Base-by-base conservation (phyloP, 2,329 filamentous ascomycete species). In the Penicillium sp. region DNA sequence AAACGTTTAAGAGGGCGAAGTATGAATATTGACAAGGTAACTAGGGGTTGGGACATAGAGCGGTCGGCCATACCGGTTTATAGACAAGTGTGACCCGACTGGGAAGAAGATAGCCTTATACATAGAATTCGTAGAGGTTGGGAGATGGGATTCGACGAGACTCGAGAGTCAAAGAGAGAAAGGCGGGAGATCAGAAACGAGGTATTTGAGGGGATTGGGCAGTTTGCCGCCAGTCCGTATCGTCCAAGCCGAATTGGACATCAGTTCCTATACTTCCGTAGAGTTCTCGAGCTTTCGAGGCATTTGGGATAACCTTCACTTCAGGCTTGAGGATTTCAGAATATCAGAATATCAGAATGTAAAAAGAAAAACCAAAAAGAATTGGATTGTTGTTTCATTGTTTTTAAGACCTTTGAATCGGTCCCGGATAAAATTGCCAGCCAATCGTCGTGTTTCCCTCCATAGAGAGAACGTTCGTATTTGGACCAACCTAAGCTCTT, bases 371-470 rank as follows among this genome's bases (percentile, higher is more conserved):
- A 24, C 19, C 9, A 3, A 44, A 15, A 43, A 9, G n/a, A 24
- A 39, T 31, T 6, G 17, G 6, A 32, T 21, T 33, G 24, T 26
- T 26, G 12, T 31, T 21, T 22, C 22, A 22, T 22, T 42, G n/a
- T 40, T 48, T 48, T 40, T 8, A 13, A 46, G 26, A 31, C 3
- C 26, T 41, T 41, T 15, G 28, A 28, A 28, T 35, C 39, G 21
- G 53, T 12, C 6, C 4, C 55, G 53, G 53, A 34, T 28, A 51
- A 52, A 39, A 41, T 2, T 53, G 44, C 54, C 54, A 39, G 32
- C 56, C 54, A 58, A 58, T 58, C 19, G 21, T 58, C 19, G 21
- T 21, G 7, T 3, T 24, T 13, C n/a, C 31, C 29, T 51, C 45
- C 45, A 32, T 28, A 35, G 31, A 31, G 33, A 24, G 22, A 39